phyloP scores from a whole-genome alignment of 495 filamentous ascomycete species.

The Hypomontagnella monticulosa region DNA sequence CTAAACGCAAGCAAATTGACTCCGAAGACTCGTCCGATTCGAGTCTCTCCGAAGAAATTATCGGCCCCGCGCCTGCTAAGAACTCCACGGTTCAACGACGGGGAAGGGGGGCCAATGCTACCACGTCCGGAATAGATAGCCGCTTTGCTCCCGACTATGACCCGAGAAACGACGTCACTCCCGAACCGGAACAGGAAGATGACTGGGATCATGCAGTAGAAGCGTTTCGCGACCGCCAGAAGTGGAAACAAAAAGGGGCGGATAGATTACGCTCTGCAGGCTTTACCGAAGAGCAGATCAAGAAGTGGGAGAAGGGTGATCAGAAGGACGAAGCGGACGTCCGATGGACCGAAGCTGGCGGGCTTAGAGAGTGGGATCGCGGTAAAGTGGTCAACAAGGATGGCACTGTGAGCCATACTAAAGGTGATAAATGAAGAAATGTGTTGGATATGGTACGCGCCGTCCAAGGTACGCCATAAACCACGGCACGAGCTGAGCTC shows the following conservation, averaged over 20 bases:
- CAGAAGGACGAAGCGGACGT: constrained; percentile 75
- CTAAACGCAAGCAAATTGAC: background rate
- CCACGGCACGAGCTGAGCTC: background rate
- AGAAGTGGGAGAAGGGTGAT: constrained; percentile 78
- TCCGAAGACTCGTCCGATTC: constrained; percentile 62
- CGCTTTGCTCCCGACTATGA: constrained; percentile 84
- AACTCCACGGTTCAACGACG: constrained; percentile 64
- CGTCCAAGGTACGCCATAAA: background rate
- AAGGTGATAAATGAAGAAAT: constrained; percentile 1
- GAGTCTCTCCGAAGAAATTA: constrained; percentile 79
- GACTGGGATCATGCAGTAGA: constrained; percentile 90
- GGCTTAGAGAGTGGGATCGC: constrained; percentile 90
- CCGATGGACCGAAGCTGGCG: constrained; percentile 80
- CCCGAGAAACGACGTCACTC: constrained; percentile 73
- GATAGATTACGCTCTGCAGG: constrained; percentile 81
- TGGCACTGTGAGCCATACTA: constrained; percentile 46
- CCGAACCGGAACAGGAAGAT: constrained; percentile 62
- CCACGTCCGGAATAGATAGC: constrained; percentile 75
- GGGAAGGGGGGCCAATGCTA: constrained; percentile 74
- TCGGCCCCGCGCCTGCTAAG: constrained; percentile 79
- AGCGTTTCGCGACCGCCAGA: constrained; percentile 79
- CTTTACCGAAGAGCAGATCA: constrained; percentile 79
- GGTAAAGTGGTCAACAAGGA: constrained; percentile 79
- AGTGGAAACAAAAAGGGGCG: constrained; percentile 81
- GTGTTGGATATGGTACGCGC: background rate